Evolutionary conservation across 805 yeast species (phyloP), one percentile per base, ranked within the genome.

Genomic region (Wickerhamiella dianesei): DNA sequence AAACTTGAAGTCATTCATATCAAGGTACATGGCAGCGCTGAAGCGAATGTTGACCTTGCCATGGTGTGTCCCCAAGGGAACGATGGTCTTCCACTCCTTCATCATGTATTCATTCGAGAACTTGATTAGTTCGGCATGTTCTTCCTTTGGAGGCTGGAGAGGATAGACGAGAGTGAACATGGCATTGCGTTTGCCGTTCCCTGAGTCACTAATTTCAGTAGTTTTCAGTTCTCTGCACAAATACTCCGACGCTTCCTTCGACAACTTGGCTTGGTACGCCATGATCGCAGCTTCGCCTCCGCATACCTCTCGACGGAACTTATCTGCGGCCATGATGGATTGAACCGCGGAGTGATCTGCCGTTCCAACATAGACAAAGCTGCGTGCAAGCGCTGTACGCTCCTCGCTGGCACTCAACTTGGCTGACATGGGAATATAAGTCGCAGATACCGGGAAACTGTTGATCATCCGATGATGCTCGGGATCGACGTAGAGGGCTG

Each of bases 11-110:
- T 80, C 87, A 4, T 63, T 63, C 14, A 73, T 52, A 41, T 77
- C 81, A 50, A 76, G 73, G 59, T 77, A 80, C 6, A 77, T 61
- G 55, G 77, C 82, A 21, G 78, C 78, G 46, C 80, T 72, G 51
- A 77, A 73, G 50, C 89, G 69, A 21, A 66, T 62, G 61, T 64
- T 72, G 22, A 70, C 40, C 25, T 54, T 53, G 2, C 64, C 71
- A 35, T 70, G 64, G 56, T 75, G 77, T 40, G 60, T 52, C 1
- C 55, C 58, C 29, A 70, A 51, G 4, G 77, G 82, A 25, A 76
- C 65, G 55, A 63, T 74, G 0, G 80, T 72, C n/a, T 69, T 67
- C 45, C 65, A 53, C 16, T 67, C 59, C 3, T 50, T 43, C 40
- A 47, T 54, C 61, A 47, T 64, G 49, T 41, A 44, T 18, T 19